Evolutionary conservation across 495 filamentous ascomycete species (phyloP).

Genomic region (Hypoxylon subgilvum): DNA sequence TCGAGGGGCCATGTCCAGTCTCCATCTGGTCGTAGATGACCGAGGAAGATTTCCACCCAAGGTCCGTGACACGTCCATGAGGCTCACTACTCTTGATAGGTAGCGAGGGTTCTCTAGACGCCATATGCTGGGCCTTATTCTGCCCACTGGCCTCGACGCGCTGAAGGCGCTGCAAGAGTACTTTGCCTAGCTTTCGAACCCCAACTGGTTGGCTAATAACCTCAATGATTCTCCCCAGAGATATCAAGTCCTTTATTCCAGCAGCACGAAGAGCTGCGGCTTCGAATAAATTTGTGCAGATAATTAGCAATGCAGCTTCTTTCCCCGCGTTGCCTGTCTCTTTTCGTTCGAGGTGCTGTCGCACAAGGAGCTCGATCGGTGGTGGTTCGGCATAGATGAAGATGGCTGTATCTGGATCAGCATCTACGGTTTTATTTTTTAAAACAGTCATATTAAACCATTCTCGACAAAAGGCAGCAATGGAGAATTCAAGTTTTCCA

Average conservation of each 20-base stretch:
- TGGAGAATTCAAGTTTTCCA: constrained; percentile 24
- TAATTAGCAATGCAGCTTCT: constrained; percentile 27
- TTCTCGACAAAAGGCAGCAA: constrained; percentile 23
- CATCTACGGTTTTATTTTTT: constrained; percentile 13
- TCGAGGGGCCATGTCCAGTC: constrained; percentile 11
- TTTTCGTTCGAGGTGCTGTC: constrained; percentile 12
- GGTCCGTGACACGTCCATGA: neutral
- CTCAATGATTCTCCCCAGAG: constrained; percentile 32
- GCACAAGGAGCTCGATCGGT: constrained; percentile 26
- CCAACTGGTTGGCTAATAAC: constrained; percentile 38
- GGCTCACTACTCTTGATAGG: neutral
- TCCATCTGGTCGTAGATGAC: constrained; percentile 9
- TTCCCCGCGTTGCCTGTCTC: constrained; percentile 8
- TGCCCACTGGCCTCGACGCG: constrained; percentile 8
- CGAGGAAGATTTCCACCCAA: constrained; percentile 10
- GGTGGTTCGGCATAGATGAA: constrained; percentile 38
- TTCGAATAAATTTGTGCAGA: constrained; percentile 37
- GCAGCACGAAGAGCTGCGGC: constrained; percentile 31
- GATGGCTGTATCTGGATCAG: constrained; percentile 20
- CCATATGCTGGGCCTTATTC: neutral
- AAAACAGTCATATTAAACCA: constrained; percentile 36
- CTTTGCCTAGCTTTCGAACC: constrained; percentile 30
- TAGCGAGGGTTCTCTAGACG: constrained; percentile 16
- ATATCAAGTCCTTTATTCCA: constrained; percentile 22
- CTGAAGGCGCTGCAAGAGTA: constrained; percentile 21